Percentiles rank a stretch among this genome's conserved stretches.
phyloP scores from a whole-genome alignment of 305 asterid species.

The Fraxinus sp. region DNA sequence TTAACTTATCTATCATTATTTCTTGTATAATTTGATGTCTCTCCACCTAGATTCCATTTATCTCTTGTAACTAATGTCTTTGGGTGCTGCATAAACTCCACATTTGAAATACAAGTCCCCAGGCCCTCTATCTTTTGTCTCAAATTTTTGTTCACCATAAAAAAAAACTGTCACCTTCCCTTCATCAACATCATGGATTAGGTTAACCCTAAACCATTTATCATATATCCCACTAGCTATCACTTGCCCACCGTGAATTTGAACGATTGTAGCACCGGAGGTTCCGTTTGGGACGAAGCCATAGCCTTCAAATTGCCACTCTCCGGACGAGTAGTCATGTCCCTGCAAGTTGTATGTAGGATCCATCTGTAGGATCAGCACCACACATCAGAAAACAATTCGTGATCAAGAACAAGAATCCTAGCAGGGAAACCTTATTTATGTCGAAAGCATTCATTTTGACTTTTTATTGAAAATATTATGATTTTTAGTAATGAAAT shows the following conservation, averaged over 20 bases:
- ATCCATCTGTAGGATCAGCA: conserved; percentile 38
- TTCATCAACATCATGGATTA: conserved; percentile 34
- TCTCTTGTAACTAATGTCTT: conserved; percentile 25
- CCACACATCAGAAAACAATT: background rate
- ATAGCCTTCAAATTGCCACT: too few relatives aligned
- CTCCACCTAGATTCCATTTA: conserved; percentile 21
- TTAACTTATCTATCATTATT: background rate
- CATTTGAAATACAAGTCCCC: background rate
- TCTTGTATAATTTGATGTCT: conserved; percentile 24
- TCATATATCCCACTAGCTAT: conserved; percentile 23
- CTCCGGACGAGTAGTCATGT: too few relatives aligned
- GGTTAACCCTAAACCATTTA: conserved; percentile 29
- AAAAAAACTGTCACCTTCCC: conserved; percentile 25
- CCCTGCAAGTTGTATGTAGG: background rate
- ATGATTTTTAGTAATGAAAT: background rate
- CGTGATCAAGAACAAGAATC: background rate
- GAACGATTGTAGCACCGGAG: too few relatives aligned
- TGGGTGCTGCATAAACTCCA: conserved; percentile 1
- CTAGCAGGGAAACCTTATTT: too few relatives aligned
- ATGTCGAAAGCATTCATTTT: too few relatives aligned
- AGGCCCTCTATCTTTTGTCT: background rate
- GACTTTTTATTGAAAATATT: too few relatives aligned
- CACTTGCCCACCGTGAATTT: background rate
- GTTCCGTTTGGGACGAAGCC: too few relatives aligned
- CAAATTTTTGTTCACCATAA: background rate